Conservation (phyloP, 257 asterid genomes). For the Solanum sitiens region DNA sequence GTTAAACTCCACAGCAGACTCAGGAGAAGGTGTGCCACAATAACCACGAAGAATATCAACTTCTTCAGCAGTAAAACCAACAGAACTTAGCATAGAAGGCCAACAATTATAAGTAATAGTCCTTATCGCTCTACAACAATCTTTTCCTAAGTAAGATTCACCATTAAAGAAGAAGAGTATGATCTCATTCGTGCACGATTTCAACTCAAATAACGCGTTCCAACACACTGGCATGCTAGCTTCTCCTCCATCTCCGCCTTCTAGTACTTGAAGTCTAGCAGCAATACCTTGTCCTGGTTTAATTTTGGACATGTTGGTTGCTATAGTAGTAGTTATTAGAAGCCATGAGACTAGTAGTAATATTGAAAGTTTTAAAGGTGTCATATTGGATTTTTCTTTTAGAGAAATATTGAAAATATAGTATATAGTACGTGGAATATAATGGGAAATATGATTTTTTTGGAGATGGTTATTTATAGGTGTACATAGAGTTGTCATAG, state of each 20-base stretch:
- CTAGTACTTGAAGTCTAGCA: neutral
- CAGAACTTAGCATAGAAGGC: slow-evolving; percentile 26
- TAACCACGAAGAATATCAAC: slow-evolving; percentile 15
- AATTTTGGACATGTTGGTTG: neutral
- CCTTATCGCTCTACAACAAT: slow-evolving; percentile 17
- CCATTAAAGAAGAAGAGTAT: slow-evolving; percentile 20
- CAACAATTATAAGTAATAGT: slow-evolving; percentile 12
- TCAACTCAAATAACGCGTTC: slow-evolving; percentile 17
- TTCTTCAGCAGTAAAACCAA: slow-evolving; percentile 26
- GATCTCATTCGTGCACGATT: slow-evolving; percentile 23
- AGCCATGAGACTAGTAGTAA: slow-evolving; percentile 8
- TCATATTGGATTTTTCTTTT: neutral
- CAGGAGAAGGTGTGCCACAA: slow-evolving; percentile 6
- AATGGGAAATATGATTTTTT: neutral
- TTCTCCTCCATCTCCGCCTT: slow-evolving; percentile 1
- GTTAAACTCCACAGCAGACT: neutral
- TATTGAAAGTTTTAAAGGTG: neutral
- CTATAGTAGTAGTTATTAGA: neutral
- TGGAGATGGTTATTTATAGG: neutral
- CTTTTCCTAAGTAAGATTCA: slow-evolving; percentile 15
- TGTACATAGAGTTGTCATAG: neutral
- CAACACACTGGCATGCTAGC: slow-evolving; percentile 9
- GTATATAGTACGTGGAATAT: neutral
- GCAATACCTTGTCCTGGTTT: neutral
- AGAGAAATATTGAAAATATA: neutral